Conservation (phyloP, 1,284 basidiomycete genomes). For the Marasmius oreades region DNA sequence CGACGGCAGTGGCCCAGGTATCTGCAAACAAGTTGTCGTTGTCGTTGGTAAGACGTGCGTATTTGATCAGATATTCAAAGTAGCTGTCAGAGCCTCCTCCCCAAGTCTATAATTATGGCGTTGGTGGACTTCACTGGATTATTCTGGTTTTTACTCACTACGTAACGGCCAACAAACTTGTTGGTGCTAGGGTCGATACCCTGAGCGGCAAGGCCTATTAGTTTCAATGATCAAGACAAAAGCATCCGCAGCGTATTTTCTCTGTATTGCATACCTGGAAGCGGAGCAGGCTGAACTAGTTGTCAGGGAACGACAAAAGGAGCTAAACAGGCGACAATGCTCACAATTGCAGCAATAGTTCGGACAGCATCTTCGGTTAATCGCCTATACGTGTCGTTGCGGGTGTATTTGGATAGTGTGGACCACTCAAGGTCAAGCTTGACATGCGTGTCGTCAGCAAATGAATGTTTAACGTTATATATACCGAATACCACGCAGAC, state of each 20-base stretch:
- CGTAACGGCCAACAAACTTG: constrained; percentile 48
- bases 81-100: constrained; percentile 68
- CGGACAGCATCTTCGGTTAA: constrained; percentile 33
- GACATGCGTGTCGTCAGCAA: constrained; percentile 29
- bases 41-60: constrained; percentile 64
- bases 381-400: constrained; percentile 24
- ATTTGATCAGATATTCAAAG: constrained; percentile 77
- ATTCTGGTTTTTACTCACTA: constrained; percentile 38
- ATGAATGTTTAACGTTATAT: neutral
- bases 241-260: neutral
- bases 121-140: neutral
- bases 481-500: constrained; percentile 17
- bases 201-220: constrained; percentile 51
- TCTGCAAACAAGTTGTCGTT: constrained; percentile 56
- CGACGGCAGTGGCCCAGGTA: constrained; percentile 65
- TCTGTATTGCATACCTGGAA: constrained; percentile 27
- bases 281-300: constrained; percentile 34
- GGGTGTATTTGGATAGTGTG: constrained; percentile 28
- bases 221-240: constrained; percentile 7
- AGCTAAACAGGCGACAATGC: constrained; percentile 22
- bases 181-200: constrained; percentile 56
- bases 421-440: constrained; percentile 40
- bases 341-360: constrained; percentile 32
- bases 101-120: constrained; percentile 47
- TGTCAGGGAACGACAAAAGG: neutral